Base-by-base conservation (phyloP, 768 basidiomycete genomes). In the Phlebiopsis gigantea region DNA sequence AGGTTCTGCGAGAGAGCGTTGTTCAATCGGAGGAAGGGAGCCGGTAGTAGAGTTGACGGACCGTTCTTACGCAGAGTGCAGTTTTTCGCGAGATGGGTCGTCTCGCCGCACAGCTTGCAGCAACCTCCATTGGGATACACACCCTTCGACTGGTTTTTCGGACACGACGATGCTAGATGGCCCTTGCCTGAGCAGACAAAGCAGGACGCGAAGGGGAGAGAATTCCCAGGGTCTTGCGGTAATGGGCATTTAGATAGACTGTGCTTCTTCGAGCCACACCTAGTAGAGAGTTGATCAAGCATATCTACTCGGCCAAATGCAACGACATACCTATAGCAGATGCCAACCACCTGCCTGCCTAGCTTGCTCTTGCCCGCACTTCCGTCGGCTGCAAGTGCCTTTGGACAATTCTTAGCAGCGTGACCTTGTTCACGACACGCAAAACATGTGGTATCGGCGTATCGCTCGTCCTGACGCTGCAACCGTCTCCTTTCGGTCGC, bases 91-190 rank as follows among this genome's bases (percentile, higher is more conserved):
- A 95, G 79, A 72, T 97, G 95, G 2, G 82, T 79, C 5, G 85
- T 93, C 56, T 90, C 83, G 7, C 87, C 84, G 65, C 95, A 98
- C 8, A 97, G 75, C 65, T 93, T 95, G 66, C 95, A 98, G 57
- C 77, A 81, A 2, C 95, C 95, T 24, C 93, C 93, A 58, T 96
- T 88, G 0, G 93, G 91, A 63, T 97, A 97, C 24, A 96, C 77
- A 0, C 94, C 93, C 62, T 82, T 88, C 0, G 77, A 78, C 60
- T 80, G 79, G 66, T 97, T 97, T 63, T 86, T 72, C 0, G 90
- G 88, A 70, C 95, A 98, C 14, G 81, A 71, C 1, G 89, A 86
- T 2, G 91, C 90, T 1, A 98, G 79, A 66, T 98, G 95, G 1
- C 95, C 95, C 63, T 80, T 85, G 3, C 76, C 78, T 3, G 82